Evolutionary conservation across 106 monocot species (phyloP), one percentile per base, ranked within the genome.

Genomic region (Dioscorea dumetorum): DNA sequence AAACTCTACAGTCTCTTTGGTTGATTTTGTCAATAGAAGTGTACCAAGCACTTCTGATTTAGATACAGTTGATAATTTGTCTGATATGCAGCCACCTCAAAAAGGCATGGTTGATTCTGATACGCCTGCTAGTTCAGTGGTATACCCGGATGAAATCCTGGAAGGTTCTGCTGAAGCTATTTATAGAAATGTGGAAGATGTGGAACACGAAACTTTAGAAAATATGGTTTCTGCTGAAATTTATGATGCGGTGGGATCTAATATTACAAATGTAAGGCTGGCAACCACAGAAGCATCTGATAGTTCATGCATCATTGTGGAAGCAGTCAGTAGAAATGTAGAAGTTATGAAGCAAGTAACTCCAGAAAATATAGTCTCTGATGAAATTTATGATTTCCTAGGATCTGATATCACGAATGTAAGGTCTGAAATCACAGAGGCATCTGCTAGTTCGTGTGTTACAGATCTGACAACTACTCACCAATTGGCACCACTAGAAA

Each of bases 321-420:
- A 28, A 28, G n/a, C n/a, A n/a, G 28, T 28, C 28, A 28, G 28
- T 28, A 28, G 28, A 50, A 66, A 66, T 57, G 22, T n/a, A 16
- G 72, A 67, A 31, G 74, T 64, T 70, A 64, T 69, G 52, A 57
- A 63, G n/a, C 20, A 54, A 33, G 52, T 51, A 22, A 57, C 72
- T 32, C 70, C 80, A 50, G 65, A 48, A 41, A 32, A 68, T 76
- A 61, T 73, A 34, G 24, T 49, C 17, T 68, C 72, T 73, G 41
- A 75, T 69, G n/a, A 62, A 50, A 57, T 24, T 48, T 60, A 51
- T 49, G 33, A 69, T 19, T 32, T 6, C 28, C 67, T 28, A 19
- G 58, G 11, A 68, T 64, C 58, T 48, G 66, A 75, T 63, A 49
- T 14, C 60, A 4, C 49, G 12, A 64, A 49, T 58, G 19, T 66